Evolutionary conservation across 345 rosid species (phyloP).

Genomic region (Limnanthes douglasii): DNA sequence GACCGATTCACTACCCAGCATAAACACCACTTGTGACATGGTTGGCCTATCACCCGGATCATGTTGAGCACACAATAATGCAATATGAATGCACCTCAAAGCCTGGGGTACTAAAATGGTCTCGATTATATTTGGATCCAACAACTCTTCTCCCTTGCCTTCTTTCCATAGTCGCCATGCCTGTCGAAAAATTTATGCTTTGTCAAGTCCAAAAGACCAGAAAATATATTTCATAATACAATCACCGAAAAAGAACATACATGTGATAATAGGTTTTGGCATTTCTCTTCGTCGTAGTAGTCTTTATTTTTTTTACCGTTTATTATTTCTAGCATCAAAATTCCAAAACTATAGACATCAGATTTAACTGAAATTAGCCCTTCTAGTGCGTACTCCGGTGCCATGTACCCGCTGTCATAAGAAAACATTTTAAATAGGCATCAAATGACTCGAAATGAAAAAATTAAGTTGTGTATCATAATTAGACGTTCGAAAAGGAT

Average conservation of each 20-base stretch:
- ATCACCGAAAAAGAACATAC: too few relatives aligned
- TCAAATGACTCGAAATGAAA: conserved; percentile 1
- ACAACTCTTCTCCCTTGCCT: conserved; percentile 18
- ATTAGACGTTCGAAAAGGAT: too few relatives aligned
- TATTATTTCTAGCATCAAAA: conserved; percentile 34
- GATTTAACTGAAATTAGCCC: conserved; percentile 55
- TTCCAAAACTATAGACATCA: conserved; percentile 53
- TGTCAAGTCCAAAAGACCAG: too few relatives aligned
- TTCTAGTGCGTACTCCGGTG: conserved; percentile 52
- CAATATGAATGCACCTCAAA: conserved; percentile 30
- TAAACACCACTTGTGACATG: conserved; percentile 34
- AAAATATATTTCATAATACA: too few relatives aligned
- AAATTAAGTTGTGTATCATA: too few relatives aligned
- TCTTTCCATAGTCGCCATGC: conserved; percentile 39
- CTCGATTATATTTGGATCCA: conserved; percentile 18
- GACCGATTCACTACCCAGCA: conserved; percentile 27
- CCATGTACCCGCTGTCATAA: conserved; percentile 50
- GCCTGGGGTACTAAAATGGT: conserved; percentile 13
- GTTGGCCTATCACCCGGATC: conserved; percentile 37
- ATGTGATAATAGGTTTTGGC: too few relatives aligned
- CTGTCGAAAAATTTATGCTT: too few relatives aligned
- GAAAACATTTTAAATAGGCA: neutral
- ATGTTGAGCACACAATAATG: conserved; percentile 49
- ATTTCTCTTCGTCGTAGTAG: too few relatives aligned
- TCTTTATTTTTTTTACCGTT: conserved; percentile 34